These are phyloP conservation scores for Russula vinacea DNA, from an alignment of 768 basidiomycete genomes.

Conservation along the genomic window DNA sequence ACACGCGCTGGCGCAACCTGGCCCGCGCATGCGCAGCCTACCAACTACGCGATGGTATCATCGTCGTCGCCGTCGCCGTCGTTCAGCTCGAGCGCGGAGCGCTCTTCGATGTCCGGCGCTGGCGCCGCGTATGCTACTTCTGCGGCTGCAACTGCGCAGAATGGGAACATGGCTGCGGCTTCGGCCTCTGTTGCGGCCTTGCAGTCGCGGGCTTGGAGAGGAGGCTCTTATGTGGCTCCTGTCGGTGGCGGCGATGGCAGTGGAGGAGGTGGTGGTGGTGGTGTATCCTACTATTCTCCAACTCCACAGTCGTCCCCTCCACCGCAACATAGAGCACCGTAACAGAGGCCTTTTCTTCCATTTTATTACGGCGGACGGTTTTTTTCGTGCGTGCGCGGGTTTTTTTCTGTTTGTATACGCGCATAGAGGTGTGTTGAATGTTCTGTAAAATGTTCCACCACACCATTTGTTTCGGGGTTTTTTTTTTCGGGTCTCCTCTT, in stretches of 20 bases:
- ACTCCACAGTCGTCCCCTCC: conserved; percentile 7
- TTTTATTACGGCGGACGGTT: background rate
- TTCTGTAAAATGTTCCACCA: background rate
- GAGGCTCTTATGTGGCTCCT: conserved; percentile 12
- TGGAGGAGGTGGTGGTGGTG: background rate
- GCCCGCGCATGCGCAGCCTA: conserved; percentile 11
- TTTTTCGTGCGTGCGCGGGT: background rate
- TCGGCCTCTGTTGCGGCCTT: background rate
- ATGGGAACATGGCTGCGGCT: conserved; percentile 7
- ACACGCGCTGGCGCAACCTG: conserved; percentile 6
- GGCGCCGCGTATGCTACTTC: background rate
- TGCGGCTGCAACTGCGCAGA: background rate
- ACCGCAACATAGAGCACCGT: conserved; percentile 29
- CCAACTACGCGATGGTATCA: background rate
- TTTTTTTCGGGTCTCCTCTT: background rate
- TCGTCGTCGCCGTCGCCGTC: background rate
- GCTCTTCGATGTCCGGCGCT: conserved; percentile 19
- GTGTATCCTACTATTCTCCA: conserved; percentile 17
- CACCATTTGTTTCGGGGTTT: background rate
- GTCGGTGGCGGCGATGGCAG: background rate
- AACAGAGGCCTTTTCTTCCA: background rate
- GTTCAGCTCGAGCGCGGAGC: conserved; percentile 22
- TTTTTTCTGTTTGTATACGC: background rate
- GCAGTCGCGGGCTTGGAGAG: conserved; percentile 17
- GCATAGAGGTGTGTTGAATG: background rate